phyloP scores from a whole-genome alignment of 2,329 filamentous ascomycete genomes.

The Falciphora oryzae region DNA sequence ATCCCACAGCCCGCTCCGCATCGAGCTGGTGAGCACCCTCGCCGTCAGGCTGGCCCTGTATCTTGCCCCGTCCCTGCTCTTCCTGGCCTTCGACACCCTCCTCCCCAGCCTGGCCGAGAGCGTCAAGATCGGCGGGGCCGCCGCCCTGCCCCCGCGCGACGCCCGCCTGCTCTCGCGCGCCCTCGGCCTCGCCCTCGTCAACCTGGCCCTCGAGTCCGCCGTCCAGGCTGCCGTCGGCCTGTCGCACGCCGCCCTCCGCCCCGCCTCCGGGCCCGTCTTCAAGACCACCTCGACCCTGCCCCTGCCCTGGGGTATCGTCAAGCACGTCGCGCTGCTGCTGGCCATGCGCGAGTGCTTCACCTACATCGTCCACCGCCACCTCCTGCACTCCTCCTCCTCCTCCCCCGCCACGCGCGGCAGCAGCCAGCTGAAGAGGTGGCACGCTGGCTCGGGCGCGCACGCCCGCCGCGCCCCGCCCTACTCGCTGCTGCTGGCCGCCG shows the following conservation, averaged over 20 bases:
- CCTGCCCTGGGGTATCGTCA: constrained; percentile 47
- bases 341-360: constrained; percentile 51
- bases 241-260: constrained; percentile 25
- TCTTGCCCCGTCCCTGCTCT: constrained; percentile 64
- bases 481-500: constrained; percentile 58
- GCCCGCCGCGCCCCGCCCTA: constrained; percentile 49
- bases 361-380: constrained; percentile 68
- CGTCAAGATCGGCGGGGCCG: constrained; percentile 60
- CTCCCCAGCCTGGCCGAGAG: constrained; percentile 63
- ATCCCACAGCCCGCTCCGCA: constrained; percentile 65
- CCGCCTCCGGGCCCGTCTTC: constrained; percentile 36
- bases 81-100: constrained; percentile 65
- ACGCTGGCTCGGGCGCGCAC: constrained; percentile 42
- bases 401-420: constrained; percentile 27
- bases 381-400: too few relatives aligned
- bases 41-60: constrained; percentile 65
- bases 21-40: constrained; percentile 68
- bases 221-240: constrained; percentile 37
- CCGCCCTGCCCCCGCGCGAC: constrained; percentile 42
- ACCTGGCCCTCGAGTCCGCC: constrained; percentile 37
- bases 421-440: constrained; percentile 24
- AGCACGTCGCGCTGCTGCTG: constrained; percentile 40
- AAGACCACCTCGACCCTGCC: constrained; percentile 42
- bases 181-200: constrained; percentile 37
- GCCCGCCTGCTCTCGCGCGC: constrained; percentile 26